A percentile compares a stretch with the other conserved stretches of the same genome.
These are phyloP conservation scores for Saccharomycopsis amapae DNA, from an alignment of 805 yeast species.

Conservation along the genomic window DNA sequence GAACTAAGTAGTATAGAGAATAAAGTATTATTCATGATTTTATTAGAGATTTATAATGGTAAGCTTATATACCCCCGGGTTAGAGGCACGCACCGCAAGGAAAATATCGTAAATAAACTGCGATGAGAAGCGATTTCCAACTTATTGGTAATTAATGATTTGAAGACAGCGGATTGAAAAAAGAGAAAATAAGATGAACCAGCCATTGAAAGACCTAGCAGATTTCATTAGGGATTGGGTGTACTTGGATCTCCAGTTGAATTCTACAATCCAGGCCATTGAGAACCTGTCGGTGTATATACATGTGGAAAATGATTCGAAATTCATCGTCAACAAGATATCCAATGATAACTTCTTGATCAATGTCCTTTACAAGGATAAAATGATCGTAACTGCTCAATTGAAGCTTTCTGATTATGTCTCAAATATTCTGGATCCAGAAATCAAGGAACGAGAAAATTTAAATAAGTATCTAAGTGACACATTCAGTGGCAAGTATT, in stretches of 20 bases:
- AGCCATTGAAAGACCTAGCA: neutral
- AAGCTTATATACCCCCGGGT: too few species aligned
- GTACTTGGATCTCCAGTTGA: constrained; percentile 4
- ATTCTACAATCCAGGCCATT: constrained; percentile 4
- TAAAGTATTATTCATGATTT: too few species aligned
- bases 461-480: constrained; percentile 6
- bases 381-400: constrained; percentile 2
- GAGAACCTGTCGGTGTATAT: constrained; percentile 1
- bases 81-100: too few species aligned
- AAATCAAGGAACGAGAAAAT: constrained; percentile 1
- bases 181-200: neutral
- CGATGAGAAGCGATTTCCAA: too few species aligned
- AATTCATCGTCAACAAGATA: constrained; percentile 1
- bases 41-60: too few species aligned
- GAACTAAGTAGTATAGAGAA: too few species aligned
- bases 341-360: constrained; percentile 1
- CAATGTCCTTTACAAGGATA: neutral
- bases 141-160: too few species aligned
- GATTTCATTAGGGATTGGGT: constrained; percentile 17
- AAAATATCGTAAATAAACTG: too few species aligned
- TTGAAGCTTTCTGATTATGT: neutral
- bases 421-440: neutral
- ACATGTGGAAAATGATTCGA: constrained; percentile 4
- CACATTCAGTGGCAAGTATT: neutral
- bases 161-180: too few species aligned